Base-by-base conservation (phyloP, 1,139 yeast species). In the Diutina mesorugosa region DNA sequence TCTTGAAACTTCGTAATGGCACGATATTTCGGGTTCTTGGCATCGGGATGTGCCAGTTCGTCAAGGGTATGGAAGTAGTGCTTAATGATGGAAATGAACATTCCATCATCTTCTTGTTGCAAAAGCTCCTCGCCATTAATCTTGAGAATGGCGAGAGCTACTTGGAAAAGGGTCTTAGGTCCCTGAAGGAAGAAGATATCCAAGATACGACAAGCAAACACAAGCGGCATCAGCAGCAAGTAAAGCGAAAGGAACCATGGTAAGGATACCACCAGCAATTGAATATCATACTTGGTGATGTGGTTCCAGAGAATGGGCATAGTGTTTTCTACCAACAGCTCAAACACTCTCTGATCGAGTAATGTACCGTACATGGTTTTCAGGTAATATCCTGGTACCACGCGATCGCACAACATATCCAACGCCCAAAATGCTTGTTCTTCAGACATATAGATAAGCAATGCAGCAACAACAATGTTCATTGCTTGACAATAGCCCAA, bases 401-500 rank as follows among this genome's bases (percentile, higher is more conserved):
- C 79, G 52, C 83, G 78, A 60, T 90, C 96, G 72, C 97, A 90
- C 4, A 95, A 70, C n/a, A 81, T 79, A 58, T 85, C 81, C 59
- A 95, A 74, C 58, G 95, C 81, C 98, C 98, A 95, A 66, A 90
- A 95, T 0, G 97, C 98, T 69, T 95, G 99, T 62, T 93, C 99
- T 68, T 95, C 99, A 8, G 95, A 87, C 87, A 90, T 91, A 68
- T 87, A 91, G 57, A 95, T 93, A 59, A 95, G 75, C 57, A 95
- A 72, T 0, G 97, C 97, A 0, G 99, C 99, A 1, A 86, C 89
- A 7, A 95, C 97, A 58, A 95, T 95, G 67, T 95, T 95, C 99
- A 95, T 95, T 1, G 99, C 99, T 68, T 95, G 99, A 68, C 99
- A 95, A 69, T 95, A 95, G 0, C 99, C 99, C 28, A 95, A 90